Base-by-base conservation (phyloP, 2,329 filamentous ascomycete genomes). In the Aureobasidium melanogenum region DNA sequence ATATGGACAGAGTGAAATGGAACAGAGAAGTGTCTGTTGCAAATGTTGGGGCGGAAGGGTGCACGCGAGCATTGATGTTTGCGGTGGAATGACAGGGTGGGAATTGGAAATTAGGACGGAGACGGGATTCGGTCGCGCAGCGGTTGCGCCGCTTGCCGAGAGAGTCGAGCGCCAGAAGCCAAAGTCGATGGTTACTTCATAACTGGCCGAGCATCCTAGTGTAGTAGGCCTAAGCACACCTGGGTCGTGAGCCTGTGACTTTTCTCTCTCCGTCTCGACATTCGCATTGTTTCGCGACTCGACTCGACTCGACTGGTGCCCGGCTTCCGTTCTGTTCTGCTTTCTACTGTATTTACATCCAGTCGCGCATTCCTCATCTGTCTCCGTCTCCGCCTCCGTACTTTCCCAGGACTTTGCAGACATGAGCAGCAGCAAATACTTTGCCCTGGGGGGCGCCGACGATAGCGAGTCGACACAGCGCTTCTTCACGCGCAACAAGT, bases 401-500 rank as follows among this genome's bases (percentile, higher is more conserved):
- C 39, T 14, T 43, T 43, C 19, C 28, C 39, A 24, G 19, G 39
- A 43, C 39, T 28, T 8, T n/a, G 26, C 24, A n/a, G 9, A 12
- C 30, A 57, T 34, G 36, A 55, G 36, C 30, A 52, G 57, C 46
- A 60, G 19, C 59, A 36, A 61, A 39, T 64, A 64, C 56, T 63
- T 62, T 38, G 57, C 62, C 62, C 62, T 64, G 24, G 52, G 59
- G 62, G 68, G 64, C 54, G 54, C 41, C 54, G 30, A 57, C 41
- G 54, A 46, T 41, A 46, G 57, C 46, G 67, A 68, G 61, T 69
- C 69, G 60, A 69, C 70, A 47, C 69, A 70, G 62, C 68, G 68
- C 64, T 76, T 77, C 74, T 71, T 79, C 65, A 71, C 74, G 65
- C 69, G 70, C 52, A 67, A 75, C 62, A 76, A 75, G 62, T 66